These are phyloP conservation scores for Beauveria varroae DNA, from an alignment of 2,329 filamentous ascomycete species.

Conservation along the genomic window DNA sequence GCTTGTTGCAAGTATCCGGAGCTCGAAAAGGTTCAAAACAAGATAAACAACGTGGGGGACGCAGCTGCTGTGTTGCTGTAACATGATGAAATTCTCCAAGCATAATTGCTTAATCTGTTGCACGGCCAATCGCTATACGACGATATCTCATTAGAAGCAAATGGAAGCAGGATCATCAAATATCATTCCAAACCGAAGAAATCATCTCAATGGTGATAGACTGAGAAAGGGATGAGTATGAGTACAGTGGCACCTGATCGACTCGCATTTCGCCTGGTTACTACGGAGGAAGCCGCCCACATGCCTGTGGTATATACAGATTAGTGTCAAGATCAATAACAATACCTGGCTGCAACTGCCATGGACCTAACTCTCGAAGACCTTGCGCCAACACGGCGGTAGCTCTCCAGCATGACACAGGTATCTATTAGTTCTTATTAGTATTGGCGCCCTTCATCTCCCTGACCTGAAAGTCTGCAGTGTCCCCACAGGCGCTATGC, in stretches of 20 bases:
- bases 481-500: background rate
- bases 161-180: background rate
- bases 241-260: background rate
- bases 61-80: no score
- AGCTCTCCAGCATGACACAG: background rate
- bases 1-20: background rate
- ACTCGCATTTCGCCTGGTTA: background rate
- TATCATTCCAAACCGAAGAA: constrained; percentile 1
- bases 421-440: background rate
- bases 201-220: background rate
- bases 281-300: constrained; percentile 4
- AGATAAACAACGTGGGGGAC: background rate
- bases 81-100: background rate
- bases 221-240: background rate
- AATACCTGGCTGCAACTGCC: background rate
- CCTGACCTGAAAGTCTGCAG: background rate
- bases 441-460: background rate
- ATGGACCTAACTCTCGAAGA: background rate
- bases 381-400: background rate
- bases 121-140: background rate
- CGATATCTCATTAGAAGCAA: background rate
- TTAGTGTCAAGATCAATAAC: background rate
- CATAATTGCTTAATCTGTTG: background rate
- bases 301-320: background rate
- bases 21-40: background rate